Conservation (phyloP, 1,284 basidiomycete species). For the Moniliella sp. region DNA sequence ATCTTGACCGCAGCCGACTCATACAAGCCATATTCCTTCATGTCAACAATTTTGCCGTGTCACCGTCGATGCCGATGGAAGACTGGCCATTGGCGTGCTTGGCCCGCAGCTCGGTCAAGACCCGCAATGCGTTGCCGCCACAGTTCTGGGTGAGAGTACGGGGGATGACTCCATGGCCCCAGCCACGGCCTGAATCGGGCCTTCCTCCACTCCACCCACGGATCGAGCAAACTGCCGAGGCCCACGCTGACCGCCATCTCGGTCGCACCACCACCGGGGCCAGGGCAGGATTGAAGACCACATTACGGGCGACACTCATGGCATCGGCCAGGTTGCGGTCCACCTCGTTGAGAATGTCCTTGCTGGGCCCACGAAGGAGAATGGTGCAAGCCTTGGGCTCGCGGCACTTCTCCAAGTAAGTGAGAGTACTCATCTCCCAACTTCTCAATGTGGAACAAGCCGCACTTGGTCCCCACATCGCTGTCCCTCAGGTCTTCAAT, state of each 20-base stretch:
- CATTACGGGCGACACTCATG: constrained; percentile 88
- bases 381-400: constrained; percentile 95
- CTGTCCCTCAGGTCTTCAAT: constrained; percentile 77
- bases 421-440: constrained; percentile 88
- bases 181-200: constrained; percentile 72
- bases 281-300: constrained; percentile 77
- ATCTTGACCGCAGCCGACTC: constrained; percentile 93
- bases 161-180: constrained; percentile 96
- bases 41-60: constrained; percentile 86
- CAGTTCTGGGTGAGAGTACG: constrained; percentile 83
- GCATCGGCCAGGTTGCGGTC: constrained; percentile 92
- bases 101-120: constrained; percentile 65
- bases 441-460: constrained; percentile 85
- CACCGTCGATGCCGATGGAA: constrained; percentile 80
- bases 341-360: constrained; percentile 93
- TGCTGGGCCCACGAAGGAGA: constrained; percentile 86
- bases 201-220: constrained; percentile 55
- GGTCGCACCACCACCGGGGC: constrained; percentile 87
- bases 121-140: constrained; percentile 79
- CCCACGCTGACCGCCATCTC: constrained; percentile 92
- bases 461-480: constrained; percentile 78
- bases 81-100: constrained; percentile 78
- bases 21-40: constrained; percentile 78
- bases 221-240: constrained; percentile 55
- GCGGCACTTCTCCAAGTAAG: constrained; percentile 75